Evolutionary conservation across 371 early-diverging fungal genomes (phyloP).

Genomic region (Rhizopus delemar): DNA sequence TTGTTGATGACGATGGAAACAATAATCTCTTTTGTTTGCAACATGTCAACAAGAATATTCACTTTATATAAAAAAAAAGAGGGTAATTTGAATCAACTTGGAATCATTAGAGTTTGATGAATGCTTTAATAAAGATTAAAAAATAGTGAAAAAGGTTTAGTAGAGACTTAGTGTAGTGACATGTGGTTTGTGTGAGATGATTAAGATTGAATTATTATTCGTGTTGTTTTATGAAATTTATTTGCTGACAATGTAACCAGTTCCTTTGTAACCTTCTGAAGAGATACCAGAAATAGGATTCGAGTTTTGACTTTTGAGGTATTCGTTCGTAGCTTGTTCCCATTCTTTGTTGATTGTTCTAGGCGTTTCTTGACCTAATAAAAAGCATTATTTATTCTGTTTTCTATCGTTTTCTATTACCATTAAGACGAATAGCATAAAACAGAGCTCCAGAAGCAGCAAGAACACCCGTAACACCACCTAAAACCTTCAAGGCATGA

Average conservation of each 20-base stretch:
- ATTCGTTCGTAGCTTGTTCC: conserved; percentile 87
- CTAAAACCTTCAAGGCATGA: conserved; percentile 70
- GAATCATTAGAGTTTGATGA: no score
- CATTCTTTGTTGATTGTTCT: conserved; percentile 87
- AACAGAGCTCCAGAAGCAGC: conserved; percentile 66
- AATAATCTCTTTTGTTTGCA: no score
- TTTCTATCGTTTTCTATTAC: conserved; percentile 53
- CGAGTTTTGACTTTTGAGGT: conserved; percentile 78
- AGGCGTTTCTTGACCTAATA: conserved; percentile 65
- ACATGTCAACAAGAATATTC: no score
- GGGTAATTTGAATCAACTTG: no score
- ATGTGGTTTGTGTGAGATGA: no score
- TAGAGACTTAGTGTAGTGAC: no score
- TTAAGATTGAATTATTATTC: no score
- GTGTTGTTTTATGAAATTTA: conserved; percentile 8
- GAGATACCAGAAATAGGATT: conserved; percentile 91
- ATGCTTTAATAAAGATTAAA: no score
- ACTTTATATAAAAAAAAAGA: no score
- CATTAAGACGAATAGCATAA: conserved; percentile 62
- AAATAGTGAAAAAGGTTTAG: no score
- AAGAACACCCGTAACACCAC: conserved; percentile 67
- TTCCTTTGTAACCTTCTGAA: conserved; percentile 82
- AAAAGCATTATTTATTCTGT: background rate
- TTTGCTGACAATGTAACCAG: conserved; percentile 61
- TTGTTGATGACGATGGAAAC: no score